A percentile compares a stretch with the other conserved stretches of the same genome.
phyloP scores from a whole-genome alignment of 768 basidiomycete species.

The Suillus americanus region DNA sequence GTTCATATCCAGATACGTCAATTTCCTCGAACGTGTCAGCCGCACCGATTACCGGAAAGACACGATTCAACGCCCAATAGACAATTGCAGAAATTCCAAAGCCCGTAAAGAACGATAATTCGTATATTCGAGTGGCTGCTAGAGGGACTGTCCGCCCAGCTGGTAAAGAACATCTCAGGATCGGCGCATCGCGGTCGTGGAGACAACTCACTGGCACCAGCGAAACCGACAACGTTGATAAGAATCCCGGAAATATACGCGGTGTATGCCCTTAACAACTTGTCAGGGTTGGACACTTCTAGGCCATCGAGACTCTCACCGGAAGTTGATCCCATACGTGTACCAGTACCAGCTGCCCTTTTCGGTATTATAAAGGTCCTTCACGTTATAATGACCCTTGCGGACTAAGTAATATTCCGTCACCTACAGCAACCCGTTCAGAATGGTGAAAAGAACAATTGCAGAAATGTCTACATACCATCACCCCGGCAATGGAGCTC shows the following conservation, averaged over 20 bases:
- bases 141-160: slow-evolving; percentile 63
- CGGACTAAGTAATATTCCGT: slow-evolving; percentile 78
- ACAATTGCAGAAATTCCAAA: slow-evolving; percentile 66
- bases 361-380: slow-evolving; percentile 62
- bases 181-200: neutral
- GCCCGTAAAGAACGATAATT: slow-evolving; percentile 82
- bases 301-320: slow-evolving; percentile 38
- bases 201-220: slow-evolving; percentile 58
- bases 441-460: neutral
- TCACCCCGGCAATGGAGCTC: slow-evolving; percentile 79
- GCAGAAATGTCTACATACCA: slow-evolving; percentile 43
- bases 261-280: slow-evolving; percentile 50
- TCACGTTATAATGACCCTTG: slow-evolving; percentile 65
- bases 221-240: slow-evolving; percentile 83
- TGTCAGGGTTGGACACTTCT: slow-evolving; percentile 7
- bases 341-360: slow-evolving; percentile 75
- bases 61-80: slow-evolving; percentile 57
- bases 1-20: slow-evolving; percentile 43
- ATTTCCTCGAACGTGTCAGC: slow-evolving; percentile 51
- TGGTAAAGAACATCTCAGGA: slow-evolving; percentile 15
- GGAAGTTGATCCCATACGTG: slow-evolving; percentile 70
- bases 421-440: slow-evolving; percentile 41
- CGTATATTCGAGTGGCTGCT: slow-evolving; percentile 68
- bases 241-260: slow-evolving; percentile 76
- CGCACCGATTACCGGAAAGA: slow-evolving; percentile 59